Evolutionary conservation across 495 filamentous ascomycete species (phyloP), one percentile per base, ranked within the genome.

Genomic region (Hyaloscypha bicolor): DNA sequence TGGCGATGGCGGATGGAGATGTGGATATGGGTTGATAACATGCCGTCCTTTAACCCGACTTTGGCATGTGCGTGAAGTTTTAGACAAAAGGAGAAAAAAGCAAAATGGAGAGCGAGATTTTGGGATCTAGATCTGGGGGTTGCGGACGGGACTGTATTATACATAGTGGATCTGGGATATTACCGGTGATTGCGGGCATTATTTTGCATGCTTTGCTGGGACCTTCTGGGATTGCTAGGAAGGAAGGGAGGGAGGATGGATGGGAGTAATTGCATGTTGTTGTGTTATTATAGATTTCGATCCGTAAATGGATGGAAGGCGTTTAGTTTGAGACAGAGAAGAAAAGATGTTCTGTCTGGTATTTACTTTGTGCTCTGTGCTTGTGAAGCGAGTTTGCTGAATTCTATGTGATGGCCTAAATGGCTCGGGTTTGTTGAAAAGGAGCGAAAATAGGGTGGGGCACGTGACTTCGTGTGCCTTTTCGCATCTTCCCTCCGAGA

Each of bases 1-100:
- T 97, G 57, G 90, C 91, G 33, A 89, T 97, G 71, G 92, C 93
- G 21, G 93, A 97, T 75, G 93, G 92, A 29, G 85, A 91, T 58
- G 82, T 82, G n/a, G 84, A 77, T 55, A 66, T 72, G 69, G 71
- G 64, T 25, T 21, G 33, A 37, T 3, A 8, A 16, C 19, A 39
- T 25, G 35, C 1, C 35, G 8, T 37, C 3, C 8, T 37, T 48
- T 19, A 3, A 48, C 42, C 42, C 16, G 9, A 12, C 9, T 48
- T 48, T 48, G 42, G 6, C 42, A 48, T 14, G 42, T 48, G 42
- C 42, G 3, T 19, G 42, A 48, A 37, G 35, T 0, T 16, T 48
- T 48, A 48, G 42, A 48, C 1, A 45, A 39, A 14, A 30, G 52
- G n/a, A 9, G n/a, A 29, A 21, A 48, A 48, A 48, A 48, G 9